These are phyloP conservation scores for Circinella minor DNA, from an alignment of 371 early-diverging fungal genomes.

Conservation along the genomic window DNA sequence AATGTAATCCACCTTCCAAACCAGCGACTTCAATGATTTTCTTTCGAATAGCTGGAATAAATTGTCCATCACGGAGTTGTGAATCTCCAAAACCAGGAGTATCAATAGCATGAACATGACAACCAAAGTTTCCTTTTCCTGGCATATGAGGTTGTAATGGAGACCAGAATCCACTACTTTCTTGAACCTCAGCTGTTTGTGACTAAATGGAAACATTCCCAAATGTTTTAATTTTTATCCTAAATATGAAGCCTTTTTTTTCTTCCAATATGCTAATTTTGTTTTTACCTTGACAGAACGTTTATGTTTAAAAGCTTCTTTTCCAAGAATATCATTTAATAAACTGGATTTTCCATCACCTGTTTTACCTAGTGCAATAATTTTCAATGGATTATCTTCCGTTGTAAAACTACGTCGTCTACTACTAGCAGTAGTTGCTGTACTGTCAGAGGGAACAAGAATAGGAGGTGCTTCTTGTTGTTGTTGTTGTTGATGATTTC, in stretches of 20 bases:
- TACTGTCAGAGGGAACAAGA: no score
- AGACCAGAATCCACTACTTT: conserved; percentile 41
- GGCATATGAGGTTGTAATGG: conserved; percentile 40
- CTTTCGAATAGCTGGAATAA: conserved; percentile 31
- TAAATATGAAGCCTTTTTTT: no score
- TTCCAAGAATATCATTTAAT: conserved; percentile 45
- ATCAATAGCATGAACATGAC: conserved; percentile 34
- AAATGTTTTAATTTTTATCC: not conserved
- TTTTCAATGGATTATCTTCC: conserved; percentile 13
- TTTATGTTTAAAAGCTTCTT: conserved; percentile 42
- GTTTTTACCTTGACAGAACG: conserved; percentile 34
- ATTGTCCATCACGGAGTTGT: conserved; percentile 34
- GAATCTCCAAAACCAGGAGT: conserved; percentile 55
- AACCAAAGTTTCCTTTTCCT: conserved; percentile 39
- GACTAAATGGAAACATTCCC: conserved; percentile 28
- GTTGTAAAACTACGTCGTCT: not conserved
- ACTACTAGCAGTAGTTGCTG: not conserved
- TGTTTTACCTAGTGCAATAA: conserved; percentile 49
- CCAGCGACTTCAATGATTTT: conserved; percentile 25
- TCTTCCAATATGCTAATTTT: no score
- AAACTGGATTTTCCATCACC: conserved; percentile 56
- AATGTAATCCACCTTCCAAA: conserved; percentile 18
- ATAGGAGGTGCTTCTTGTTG: not conserved
- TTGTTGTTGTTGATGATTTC: conserved; percentile 6
- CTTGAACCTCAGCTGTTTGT: conserved; percentile 39